A percentile compares a stretch with the other conserved stretches of the same genome.
phyloP scores from a whole-genome alignment of 2,329 filamentous ascomycete genomes.

The Aspergillus novoparasiticus region DNA sequence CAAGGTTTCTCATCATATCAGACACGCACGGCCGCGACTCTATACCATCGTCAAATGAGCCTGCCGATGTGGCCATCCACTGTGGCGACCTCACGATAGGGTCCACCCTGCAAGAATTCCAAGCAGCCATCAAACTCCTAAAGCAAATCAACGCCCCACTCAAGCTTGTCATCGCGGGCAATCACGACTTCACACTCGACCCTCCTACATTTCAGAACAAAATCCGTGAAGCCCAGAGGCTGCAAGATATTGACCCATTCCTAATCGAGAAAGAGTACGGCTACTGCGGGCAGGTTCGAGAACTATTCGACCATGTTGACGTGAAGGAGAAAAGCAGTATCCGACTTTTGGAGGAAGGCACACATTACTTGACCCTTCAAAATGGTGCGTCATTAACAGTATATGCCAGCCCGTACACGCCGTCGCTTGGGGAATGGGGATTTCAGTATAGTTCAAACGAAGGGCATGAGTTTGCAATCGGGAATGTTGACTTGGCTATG shows the following conservation, averaged over 20 bases:
- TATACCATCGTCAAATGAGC: constrained; percentile 26
- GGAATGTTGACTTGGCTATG: constrained; percentile 50
- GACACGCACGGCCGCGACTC: constrained; percentile 47
- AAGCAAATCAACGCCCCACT: constrained; percentile 49
- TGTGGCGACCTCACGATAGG: constrained; percentile 56
- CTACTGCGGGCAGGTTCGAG: constrained; percentile 37
- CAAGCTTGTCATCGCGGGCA: constrained; percentile 59
- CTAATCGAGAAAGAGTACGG: constrained; percentile 45
- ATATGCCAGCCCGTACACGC: constrained; percentile 59
- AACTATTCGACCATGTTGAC: constrained; percentile 39
- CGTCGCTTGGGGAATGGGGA: constrained; percentile 49
- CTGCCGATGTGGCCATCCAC: constrained; percentile 54
- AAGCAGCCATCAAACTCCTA: constrained; percentile 47
- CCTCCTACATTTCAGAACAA: constrained; percentile 38
- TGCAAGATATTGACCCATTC: constrained; percentile 25
- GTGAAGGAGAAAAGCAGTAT: constrained; percentile 44
- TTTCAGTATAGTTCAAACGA: constrained; percentile 51
- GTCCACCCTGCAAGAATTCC: constrained; percentile 47
- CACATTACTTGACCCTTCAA: constrained; percentile 48
- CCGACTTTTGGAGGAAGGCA: constrained; percentile 55
- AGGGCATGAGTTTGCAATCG: constrained; percentile 42
- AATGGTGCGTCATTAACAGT: constrained; percentile 56
- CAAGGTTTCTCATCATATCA: constrained; percentile 49
- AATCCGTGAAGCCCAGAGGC: constrained; percentile 28
- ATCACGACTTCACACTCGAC: constrained; percentile 55